Base-by-base conservation (phyloP, 345 rosid species). In the Erucastrum elatum region DNA sequence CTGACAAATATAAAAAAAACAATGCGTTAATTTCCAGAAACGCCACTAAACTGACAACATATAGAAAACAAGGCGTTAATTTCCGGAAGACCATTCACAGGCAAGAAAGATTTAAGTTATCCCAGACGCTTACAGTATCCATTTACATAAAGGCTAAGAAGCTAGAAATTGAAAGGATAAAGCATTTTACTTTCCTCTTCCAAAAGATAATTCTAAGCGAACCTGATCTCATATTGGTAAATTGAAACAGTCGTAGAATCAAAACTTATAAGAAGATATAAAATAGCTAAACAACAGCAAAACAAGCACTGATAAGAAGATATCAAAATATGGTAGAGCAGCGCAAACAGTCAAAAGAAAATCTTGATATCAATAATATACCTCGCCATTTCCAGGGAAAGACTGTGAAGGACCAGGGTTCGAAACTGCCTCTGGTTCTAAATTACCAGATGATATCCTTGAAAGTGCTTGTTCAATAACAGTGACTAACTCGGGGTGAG, bases 391-490 rank as follows among this genome's bases (percentile, higher is more conserved):
- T 75, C 84, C 91, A 44, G 85, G 67, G 78, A 81, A 67, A 65
- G 81, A 62, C 77, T 83, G 95, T 33, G 87, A 74, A 39, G 87
- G 81, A 68, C 81, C 84, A 78, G 78, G 84, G 68, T 87, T 90
- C 68, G 83, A 83, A 82, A 76, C 77, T 66, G 84, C 71, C 86
- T 93, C 97, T 13, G 89, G 66, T 64, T 90, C 97, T 74, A 86
- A 77, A 75, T 88, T 92, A 66, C 98, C 88, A 3, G 91, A 89
- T 44, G 99, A 93, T 81, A 88, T 87, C 84, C 97, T 87, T 56
- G 90, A 89, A 68, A 95, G 97, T 34, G 90, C 91, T 53, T 89
- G 85, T 64, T 95, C 99, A 73, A 95, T 91, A 82, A 91, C 91
- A 74, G 91, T 79, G 82, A 95, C 96, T 86, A 95, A 85, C 75